These are phyloP conservation scores for Gynostemma pentaphyllum DNA, from an alignment of 306 rosid species.

Conservation along the genomic window DNA sequence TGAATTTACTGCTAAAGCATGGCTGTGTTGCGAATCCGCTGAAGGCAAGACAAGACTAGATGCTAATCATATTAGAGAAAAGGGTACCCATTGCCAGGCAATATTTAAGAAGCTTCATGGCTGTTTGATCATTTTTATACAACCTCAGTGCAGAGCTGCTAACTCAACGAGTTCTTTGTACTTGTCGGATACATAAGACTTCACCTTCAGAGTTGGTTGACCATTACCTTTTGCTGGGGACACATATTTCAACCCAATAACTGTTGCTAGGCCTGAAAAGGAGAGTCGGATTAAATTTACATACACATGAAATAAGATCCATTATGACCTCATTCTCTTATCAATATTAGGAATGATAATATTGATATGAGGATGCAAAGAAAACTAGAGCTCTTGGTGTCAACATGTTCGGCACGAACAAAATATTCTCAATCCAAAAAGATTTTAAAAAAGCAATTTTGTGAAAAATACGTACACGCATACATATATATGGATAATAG, in stretches of 20 bases:
- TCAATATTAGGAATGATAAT: too few species aligned
- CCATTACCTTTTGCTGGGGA: constrained; percentile 50
- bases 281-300: neutral
- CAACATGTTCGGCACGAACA: neutral
- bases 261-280: constrained; percentile 53
- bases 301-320: neutral
- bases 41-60: neutral
- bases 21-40: too few species aligned
- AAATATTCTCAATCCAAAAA: neutral
- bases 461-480: neutral
- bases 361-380: too few species aligned
- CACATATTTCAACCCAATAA: constrained; percentile 65
- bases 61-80: neutral
- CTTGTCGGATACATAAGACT: constrained; percentile 42
- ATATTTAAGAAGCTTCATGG: neutral
- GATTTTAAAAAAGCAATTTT: neutral
- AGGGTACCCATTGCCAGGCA: neutral
- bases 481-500: neutral
- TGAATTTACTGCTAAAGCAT: too few species aligned
- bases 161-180: constrained; percentile 54
- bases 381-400: neutral
- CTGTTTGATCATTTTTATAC: neutral
- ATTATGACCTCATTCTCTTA: neutral
- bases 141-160: constrained; percentile 44
- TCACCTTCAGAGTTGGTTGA: constrained; percentile 42